A percentile compares a stretch with the other conserved stretches of the same genome.
These are phyloP conservation scores for Ophiostoma ulmi DNA, from an alignment of 2,329 filamentous ascomycete genomes.

Conservation along the genomic window DNA sequence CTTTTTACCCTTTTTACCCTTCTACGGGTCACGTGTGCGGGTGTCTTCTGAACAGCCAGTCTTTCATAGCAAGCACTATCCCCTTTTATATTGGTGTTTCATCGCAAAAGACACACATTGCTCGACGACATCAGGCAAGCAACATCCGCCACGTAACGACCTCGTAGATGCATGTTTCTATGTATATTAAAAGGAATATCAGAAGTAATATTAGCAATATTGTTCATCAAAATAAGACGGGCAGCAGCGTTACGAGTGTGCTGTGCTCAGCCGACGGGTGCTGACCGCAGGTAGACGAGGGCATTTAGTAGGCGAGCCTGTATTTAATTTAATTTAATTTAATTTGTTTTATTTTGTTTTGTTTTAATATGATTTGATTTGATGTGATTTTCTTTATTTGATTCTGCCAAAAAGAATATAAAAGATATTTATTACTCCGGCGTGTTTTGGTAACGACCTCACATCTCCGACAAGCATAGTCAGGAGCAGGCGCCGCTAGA, in stretches of 20 bases:
- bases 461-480: background rate
- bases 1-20: background rate
- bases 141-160: background rate
- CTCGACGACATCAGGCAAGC: background rate
- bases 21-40: background rate
- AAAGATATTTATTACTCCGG: background rate
- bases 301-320: background rate
- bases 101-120: background rate
- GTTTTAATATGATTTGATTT: too few relatives aligned
- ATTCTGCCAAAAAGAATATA: background rate
- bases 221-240: background rate
- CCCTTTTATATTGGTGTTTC: slow-evolving; percentile 15
- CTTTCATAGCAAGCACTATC: background rate
- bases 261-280: background rate
- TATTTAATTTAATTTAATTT: too few relatives aligned
- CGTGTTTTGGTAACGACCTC: background rate
- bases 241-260: background rate
- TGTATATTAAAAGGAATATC: background rate
- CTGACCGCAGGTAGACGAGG: slow-evolving; percentile 13
- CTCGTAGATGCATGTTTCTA: background rate
- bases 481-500: slow-evolving; percentile 1
- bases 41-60: background rate
- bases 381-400: too few relatives aligned
- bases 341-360: too few relatives aligned
- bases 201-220: background rate